Conservation (phyloP, 441 rosid genomes). For the Bruguiera hainesii region DNA sequence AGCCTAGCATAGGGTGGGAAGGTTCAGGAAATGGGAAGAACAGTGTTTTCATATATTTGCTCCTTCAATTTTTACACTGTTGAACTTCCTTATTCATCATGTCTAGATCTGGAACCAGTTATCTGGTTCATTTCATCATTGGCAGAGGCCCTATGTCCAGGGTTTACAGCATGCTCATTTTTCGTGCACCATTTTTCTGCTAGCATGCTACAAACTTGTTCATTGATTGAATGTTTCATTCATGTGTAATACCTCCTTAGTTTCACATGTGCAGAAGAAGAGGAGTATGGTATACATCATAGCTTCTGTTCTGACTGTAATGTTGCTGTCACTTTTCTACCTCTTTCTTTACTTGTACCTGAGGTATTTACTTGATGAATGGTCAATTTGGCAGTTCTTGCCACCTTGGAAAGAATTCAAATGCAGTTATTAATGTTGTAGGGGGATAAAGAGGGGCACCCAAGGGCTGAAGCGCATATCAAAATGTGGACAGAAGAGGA, state of each 20-base stretch:
- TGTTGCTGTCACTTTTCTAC: slow-evolving; percentile 81
- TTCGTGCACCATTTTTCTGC: not conserved
- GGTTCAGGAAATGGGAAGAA: not conserved
- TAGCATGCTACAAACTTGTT: slow-evolving; percentile 3
- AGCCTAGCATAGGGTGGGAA: not conserved
- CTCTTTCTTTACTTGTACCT: slow-evolving; percentile 61
- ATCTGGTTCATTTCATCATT: not conserved
- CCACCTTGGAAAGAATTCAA: slow-evolving; percentile 16
- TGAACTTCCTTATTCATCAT: not conserved
- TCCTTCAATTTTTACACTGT: too few relatives aligned
- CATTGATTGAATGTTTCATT: not conserved
- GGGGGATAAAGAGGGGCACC: slow-evolving; percentile 60
- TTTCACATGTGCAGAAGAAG: slow-evolving; percentile 51
- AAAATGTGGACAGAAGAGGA: slow-evolving; percentile 43
- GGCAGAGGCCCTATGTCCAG: not conserved
- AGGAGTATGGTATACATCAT: slow-evolving; percentile 59
- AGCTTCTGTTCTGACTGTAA: slow-evolving; percentile 62
- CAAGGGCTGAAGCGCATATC: slow-evolving; percentile 77
- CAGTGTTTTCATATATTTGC: too few relatives aligned
- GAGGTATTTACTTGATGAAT: slow-evolving; percentile 39
- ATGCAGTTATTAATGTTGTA: slow-evolving; percentile 14
- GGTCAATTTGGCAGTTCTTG: not conserved
- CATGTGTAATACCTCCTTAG: not conserved
- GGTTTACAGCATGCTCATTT: slow-evolving; percentile 1
- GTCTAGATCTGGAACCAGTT: not conserved